Evolutionary conservation across 2,329 filamentous ascomycete species (phyloP), one percentile per base, ranked within the genome.

Genomic region (Phaeosphaeriaceae sp.): DNA sequence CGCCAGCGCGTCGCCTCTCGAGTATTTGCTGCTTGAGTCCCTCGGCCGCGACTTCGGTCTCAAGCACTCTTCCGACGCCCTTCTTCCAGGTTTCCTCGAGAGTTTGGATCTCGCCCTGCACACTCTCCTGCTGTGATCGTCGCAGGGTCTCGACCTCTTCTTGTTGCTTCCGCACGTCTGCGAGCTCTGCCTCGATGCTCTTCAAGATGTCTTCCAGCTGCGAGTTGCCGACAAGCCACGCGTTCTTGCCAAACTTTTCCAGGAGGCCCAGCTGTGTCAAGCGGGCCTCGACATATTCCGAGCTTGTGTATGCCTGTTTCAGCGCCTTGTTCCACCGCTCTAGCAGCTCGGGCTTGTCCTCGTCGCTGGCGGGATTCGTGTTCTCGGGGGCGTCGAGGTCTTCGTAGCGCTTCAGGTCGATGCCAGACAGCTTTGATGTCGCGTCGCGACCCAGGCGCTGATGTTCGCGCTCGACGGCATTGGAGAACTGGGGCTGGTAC

Each of bases 181-280:
- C 89, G 51, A 98, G 82, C 70, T 97, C 93, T 47, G 83, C 83
- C 83, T 98, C 94, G 24, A 96, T 72, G 13, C 77, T 77, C 52
- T 85, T 84, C 52, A 96, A 78, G 44, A 92, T 85, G 46, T 87
- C 86, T 79, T 97, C 94, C 21, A 93, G 78, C 66, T 91, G 88
- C 68, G 89, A 87, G 78, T 99, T 99, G 6, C 88, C 88, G 9
- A 97, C 85, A 55, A 99, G 83, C 94, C 95, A 98, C 10, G 92
- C 90, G 77, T 97, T 97, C 80, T 92, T 92, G 66, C 94, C 95
- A 77, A 89, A 89, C 52, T 84, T 84, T 70, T 95, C 91, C 21
- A 97, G 86, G n/a, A 97, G 84, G 1, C 83, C 81, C 19, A 97
- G 86, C 77, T 89, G 88, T 46, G 84, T 83, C 52, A 85, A 77